Base-by-base conservation (phyloP, 768 basidiomycete species). In the Coprinellus micaceus region DNA sequence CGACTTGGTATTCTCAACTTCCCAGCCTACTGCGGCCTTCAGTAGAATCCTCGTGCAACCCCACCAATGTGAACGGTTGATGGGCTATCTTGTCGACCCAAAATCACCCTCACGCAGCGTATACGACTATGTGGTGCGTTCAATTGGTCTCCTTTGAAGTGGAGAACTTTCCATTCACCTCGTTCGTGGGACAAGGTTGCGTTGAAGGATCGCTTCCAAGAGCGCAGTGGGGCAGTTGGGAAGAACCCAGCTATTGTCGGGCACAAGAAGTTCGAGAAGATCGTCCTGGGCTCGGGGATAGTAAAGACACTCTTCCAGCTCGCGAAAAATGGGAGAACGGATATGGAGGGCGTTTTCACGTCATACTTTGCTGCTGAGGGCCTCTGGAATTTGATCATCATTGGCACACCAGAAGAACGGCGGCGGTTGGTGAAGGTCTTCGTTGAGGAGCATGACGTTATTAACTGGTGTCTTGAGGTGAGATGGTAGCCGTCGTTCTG, bases 271-370 rank as follows among this genome's bases (percentile, higher is more conserved):
- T 69, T 70, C 37, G 63, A 55, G 33, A 57, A 58, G 24, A 63
- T 63, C 41, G 65, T 63, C 17, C 49, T 66, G 25, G 50, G 59
- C 4, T 53, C 64, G 12, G 70, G 70, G 3, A 65, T 71, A 44
- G 66, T 68, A 11, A 64, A 64, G 45, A 60, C 65, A 2, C 56
- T 70, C 53, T 47, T 69, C 21, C 58, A 53, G 21, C 45, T 71
- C 21, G 54, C 64, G 7, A 58, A 65, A 43, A 57, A 66, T 47
- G 9, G 60, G 33, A 41, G 60, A 26, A 56, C 45, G 12, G 57
- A 63, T 36, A 47, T 47, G 37, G 57, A 51, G 37, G 52, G 53
- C 45, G 58, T 54, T 17, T 58, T 68, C 1, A 56, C 68, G 6
- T 59, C 63, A 10, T 58, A 66, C 48, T 63, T 66, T 33, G 69